Evolutionary conservation across 768 basidiomycete species (phyloP).

Genomic region (Mycena crocata): DNA sequence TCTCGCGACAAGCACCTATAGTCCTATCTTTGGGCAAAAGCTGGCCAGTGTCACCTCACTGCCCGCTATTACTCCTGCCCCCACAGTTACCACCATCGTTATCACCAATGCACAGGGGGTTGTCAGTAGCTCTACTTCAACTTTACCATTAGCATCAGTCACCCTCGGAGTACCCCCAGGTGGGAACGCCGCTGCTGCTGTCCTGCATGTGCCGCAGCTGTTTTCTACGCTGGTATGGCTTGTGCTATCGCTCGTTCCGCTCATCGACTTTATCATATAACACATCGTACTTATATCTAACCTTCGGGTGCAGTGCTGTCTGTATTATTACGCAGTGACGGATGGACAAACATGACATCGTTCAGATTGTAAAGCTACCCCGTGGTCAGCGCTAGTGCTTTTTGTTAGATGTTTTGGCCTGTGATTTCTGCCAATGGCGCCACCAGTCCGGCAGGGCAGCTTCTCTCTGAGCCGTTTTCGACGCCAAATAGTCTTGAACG

Average conservation of each 20-base stretch:
- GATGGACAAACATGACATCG: neutral
- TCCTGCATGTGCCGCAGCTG: constrained; percentile 19
- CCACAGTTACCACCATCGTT: constrained; percentile 44
- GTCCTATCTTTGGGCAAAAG: constrained; percentile 61
- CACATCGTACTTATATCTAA: constrained; percentile 32
- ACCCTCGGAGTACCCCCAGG: constrained; percentile 76
- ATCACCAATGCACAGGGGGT: constrained; percentile 67
- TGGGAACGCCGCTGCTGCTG: constrained; percentile 51
- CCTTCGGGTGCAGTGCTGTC: constrained; percentile 22
- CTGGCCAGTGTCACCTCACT: constrained; percentile 63
- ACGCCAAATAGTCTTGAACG: neutral
- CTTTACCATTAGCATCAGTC: constrained; percentile 56
- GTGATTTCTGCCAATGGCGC: constrained; percentile 40
- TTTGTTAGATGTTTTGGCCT: neutral
- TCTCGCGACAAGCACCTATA: constrained; percentile 80
- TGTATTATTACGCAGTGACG: constrained; percentile 17
- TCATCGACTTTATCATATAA: constrained; percentile 34
- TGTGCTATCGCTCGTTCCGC: constrained; percentile 24
- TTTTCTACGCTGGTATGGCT: constrained; percentile 4
- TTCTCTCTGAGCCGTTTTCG: constrained; percentile 27
- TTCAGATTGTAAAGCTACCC: neutral
- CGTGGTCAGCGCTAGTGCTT: neutral
- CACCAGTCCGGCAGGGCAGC: constrained; percentile 43
- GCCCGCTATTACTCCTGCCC: constrained; percentile 46
- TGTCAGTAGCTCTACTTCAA: constrained; percentile 65